Percentiles rank a stretch among this genome's conserved stretches.
These are phyloP conservation scores for Karstenula rhodostoma DNA, from an alignment of 2,329 filamentous ascomycete genomes.

Conservation along the genomic window DNA sequence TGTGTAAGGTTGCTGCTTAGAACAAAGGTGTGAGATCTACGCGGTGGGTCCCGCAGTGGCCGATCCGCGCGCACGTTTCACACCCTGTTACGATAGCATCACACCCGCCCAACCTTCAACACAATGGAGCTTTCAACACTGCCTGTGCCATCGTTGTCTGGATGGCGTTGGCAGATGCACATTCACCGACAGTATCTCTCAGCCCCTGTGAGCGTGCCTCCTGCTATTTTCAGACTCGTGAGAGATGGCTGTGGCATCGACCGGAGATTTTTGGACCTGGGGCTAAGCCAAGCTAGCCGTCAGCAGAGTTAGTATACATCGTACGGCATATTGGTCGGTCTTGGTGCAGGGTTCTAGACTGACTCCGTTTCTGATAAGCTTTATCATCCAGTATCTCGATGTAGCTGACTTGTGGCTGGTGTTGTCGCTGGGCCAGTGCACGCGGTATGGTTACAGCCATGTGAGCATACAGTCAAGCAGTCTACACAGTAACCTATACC, in stretches of 20 bases:
- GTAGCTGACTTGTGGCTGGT: not conserved
- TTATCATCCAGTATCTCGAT: not conserved
- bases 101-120: not conserved
- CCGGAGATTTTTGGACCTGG: constrained; percentile 5
- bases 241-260: no score
- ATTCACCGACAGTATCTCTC: not conserved
- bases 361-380: not conserved
- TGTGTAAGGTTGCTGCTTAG: not conserved
- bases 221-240: not conserved
- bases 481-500: not conserved
- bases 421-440: not conserved
- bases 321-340: not conserved
- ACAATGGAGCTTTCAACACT: not conserved
- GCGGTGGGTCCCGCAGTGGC: constrained; percentile 1
- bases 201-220: not conserved
- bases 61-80: constrained; percentile 6
- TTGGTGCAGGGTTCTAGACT: not conserved
- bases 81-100: not conserved
- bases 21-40: constrained; percentile 3
- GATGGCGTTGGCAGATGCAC: not conserved
- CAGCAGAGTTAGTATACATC: not conserved
- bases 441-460: not conserved
- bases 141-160: not conserved
- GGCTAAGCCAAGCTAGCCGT: not conserved
- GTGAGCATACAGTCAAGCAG: not conserved